phyloP scores from a whole-genome alignment of 73 alveolate genomes.

The Tetrahymena thermophila region DNA sequence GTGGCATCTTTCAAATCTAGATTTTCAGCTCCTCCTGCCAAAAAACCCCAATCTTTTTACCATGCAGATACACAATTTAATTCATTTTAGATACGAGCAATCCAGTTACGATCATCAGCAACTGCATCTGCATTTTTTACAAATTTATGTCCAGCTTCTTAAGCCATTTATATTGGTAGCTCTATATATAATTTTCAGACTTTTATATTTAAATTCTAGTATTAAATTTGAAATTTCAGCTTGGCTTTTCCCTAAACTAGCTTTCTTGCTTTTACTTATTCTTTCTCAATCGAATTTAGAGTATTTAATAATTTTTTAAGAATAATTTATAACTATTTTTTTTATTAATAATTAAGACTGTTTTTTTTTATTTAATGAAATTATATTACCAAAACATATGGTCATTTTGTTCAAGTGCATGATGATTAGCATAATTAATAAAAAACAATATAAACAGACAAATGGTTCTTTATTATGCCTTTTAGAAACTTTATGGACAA shows the following conservation, averaged over 20 bases:
- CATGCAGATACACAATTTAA: constrained; percentile 43
- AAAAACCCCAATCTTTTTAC: constrained; percentile 47
- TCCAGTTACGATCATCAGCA: constrained; percentile 49
- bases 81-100: constrained; percentile 40
- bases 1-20: constrained; percentile 41
- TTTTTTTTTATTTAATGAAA: background rate
- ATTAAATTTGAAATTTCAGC: background rate
- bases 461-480: no score
- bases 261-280: background rate
- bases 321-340: background rate
- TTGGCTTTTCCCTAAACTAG: background rate
- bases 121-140: constrained; percentile 39
- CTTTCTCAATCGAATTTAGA: background rate
- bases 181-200: background rate
- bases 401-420: background rate
- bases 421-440: no score
- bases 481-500: no score
- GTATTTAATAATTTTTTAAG: background rate
- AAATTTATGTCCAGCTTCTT: constrained; percentile 36
- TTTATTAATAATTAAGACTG: background rate
- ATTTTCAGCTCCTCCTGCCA: constrained; percentile 42
- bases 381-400: background rate
- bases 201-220: background rate
- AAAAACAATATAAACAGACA: no score
- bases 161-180: background rate